These are phyloP conservation scores for Penicillium daleae DNA, from an alignment of 495 filamentous ascomycete species.

Conservation along the genomic window DNA sequence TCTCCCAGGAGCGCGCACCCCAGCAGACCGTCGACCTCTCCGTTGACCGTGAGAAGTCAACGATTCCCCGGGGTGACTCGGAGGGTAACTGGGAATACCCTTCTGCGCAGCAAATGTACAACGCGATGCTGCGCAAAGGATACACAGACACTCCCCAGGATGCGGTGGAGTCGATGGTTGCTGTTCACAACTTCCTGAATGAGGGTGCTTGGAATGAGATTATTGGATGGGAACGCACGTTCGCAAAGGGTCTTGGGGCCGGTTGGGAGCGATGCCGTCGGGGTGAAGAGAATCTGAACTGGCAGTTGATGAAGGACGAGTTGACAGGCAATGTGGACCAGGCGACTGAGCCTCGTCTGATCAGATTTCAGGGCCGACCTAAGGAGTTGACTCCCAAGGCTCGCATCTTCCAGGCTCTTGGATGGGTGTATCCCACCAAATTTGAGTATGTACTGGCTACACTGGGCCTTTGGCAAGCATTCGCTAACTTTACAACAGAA, in stretches of 20 bases:
- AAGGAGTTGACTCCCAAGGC: slow-evolving; percentile 91
- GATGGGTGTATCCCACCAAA: slow-evolving; percentile 74
- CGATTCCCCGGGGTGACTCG: slow-evolving; percentile 79
- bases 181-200: slow-evolving; percentile 96
- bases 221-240: slow-evolving; percentile 85
- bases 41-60: slow-evolving; percentile 75
- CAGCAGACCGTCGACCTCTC: slow-evolving; percentile 74
- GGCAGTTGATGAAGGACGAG: slow-evolving; percentile 44
- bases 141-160: slow-evolving; percentile 91
- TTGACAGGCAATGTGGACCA: slow-evolving; percentile 43
- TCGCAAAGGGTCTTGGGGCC: slow-evolving; percentile 66
- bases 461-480: background rate
- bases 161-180: slow-evolving; percentile 95
- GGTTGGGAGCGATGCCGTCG: slow-evolving; percentile 77
- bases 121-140: slow-evolving; percentile 92
- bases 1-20: slow-evolving; percentile 76
- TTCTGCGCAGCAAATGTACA: slow-evolving; percentile 99
- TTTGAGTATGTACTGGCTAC: slow-evolving; percentile 62
- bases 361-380: slow-evolving; percentile 87
- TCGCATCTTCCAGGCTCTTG: slow-evolving; percentile 74
- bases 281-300: slow-evolving; percentile 67
- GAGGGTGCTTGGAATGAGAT: slow-evolving; percentile 97
- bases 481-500: slow-evolving; percentile 44
- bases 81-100: slow-evolving; percentile 94
- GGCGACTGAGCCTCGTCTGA: slow-evolving; percentile 63